phyloP scores from a whole-genome alignment of 1,284 basidiomycete species.

The Testicularia cyperi region DNA sequence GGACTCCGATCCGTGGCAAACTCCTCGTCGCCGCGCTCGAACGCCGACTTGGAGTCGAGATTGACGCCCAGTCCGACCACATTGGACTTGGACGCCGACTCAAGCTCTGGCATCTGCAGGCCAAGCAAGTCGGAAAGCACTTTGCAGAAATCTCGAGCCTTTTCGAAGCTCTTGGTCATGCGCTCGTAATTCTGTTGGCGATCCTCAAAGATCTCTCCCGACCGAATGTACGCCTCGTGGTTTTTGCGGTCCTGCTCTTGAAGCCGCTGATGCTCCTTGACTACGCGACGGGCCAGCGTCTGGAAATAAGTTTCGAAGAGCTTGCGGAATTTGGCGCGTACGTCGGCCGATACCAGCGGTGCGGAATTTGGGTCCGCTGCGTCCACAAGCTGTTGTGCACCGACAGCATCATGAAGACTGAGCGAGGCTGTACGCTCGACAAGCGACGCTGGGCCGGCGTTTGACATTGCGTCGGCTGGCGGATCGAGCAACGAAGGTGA shows the following conservation, averaged over 20 bases:
- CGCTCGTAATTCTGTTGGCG: conserved; percentile 97
- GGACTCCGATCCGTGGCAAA: conserved; percentile 68
- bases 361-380: conserved; percentile 25
- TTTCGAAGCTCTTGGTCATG: conserved; percentile 93
- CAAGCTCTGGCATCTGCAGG: conserved; percentile 76
- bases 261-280: conserved; percentile 70
- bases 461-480: too few species aligned
- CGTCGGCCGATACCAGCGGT: conserved; percentile 73
- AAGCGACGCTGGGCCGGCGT: conserved; percentile 1
- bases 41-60: conserved; percentile 61
- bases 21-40: conserved; percentile 51
- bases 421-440: conserved; percentile 5
- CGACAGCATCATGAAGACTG: conserved; percentile 15
- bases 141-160: conserved; percentile 64
- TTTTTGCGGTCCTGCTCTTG: conserved; percentile 95
- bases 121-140: conserved; percentile 80
- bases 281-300: conserved; percentile 82
- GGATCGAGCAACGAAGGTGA: conserved; percentile 71
- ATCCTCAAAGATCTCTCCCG: conserved; percentile 98
- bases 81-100: conserved; percentile 68
- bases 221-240: conserved; percentile 97
- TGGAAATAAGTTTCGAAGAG: conserved; percentile 94
- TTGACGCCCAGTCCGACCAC: conserved; percentile 64
- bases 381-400: conserved; percentile 5
- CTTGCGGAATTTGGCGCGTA: conserved; percentile 82